Evolutionary conservation across 495 filamentous ascomycete genomes (phyloP).

Genomic region (Xylaria scruposa): DNA sequence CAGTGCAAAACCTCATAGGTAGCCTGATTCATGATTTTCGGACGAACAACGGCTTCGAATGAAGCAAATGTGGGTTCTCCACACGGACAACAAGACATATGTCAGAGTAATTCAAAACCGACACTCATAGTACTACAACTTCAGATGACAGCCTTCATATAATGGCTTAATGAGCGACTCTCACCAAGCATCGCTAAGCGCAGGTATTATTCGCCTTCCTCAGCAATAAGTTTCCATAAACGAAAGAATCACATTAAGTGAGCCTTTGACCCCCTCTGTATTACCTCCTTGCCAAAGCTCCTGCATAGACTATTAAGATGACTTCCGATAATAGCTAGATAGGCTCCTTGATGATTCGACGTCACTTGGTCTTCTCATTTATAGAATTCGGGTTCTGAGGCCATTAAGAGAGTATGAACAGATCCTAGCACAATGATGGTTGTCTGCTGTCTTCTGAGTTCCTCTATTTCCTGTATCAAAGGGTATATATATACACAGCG

Average conservation of each 20-base stretch:
- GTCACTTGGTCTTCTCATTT: neutral
- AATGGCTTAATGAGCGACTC: neutral
- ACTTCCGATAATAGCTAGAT: neutral
- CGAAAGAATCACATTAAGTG: neutral
- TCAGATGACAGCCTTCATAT: neutral
- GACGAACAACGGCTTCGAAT: neutral
- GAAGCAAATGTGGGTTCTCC: neutral
- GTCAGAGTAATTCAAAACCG: too few species aligned
- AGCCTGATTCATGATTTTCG: neutral
- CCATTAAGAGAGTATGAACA: neutral
- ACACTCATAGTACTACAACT: too few species aligned
- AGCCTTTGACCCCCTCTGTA: neutral
- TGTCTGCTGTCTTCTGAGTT: neutral
- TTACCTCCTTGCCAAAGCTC: neutral
- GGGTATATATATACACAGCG: conserved; percentile 44
- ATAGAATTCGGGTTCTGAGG: neutral
- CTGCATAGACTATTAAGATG: neutral
- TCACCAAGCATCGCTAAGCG: neutral
- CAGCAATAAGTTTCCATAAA: neutral
- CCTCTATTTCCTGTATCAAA: conserved; percentile 31
- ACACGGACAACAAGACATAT: neutral
- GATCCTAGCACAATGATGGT: neutral
- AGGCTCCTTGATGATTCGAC: neutral
- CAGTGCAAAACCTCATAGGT: neutral
- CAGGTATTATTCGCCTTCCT: neutral